Conservation (phyloP, 768 basidiomycete species). For the Gelatoporia subvermispora region DNA sequence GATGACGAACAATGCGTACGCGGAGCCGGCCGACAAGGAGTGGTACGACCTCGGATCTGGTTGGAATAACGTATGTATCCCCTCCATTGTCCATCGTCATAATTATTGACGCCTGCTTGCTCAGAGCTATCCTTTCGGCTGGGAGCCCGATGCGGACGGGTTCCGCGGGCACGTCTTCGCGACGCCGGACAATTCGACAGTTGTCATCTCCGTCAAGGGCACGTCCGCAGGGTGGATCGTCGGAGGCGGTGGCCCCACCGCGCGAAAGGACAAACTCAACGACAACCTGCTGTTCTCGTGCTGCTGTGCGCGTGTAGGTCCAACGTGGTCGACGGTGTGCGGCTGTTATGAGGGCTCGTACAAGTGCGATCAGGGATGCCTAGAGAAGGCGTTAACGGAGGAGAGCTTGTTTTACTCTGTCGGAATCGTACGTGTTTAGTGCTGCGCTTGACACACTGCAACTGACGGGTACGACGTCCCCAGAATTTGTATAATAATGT, state of each 20-base stretch:
- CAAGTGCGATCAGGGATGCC: slow-evolving; percentile 76
- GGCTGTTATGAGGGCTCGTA: slow-evolving; percentile 73
- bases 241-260: slow-evolving; percentile 77
- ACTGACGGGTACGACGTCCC: background rate
- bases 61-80: slow-evolving; percentile 54
- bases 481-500: slow-evolving; percentile 93
- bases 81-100: background rate
- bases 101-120: background rate
- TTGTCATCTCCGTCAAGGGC: slow-evolving; percentile 89
- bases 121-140: slow-evolving; percentile 76
- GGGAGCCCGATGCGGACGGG: slow-evolving; percentile 86
- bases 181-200: slow-evolving; percentile 76
- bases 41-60: slow-evolving; percentile 71
- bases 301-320: slow-evolving; percentile 93
- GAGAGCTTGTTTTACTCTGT: slow-evolving; percentile 87
- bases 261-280: slow-evolving; percentile 86
- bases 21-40: slow-evolving; percentile 36
- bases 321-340: slow-evolving; percentile 92
- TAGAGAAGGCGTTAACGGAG: slow-evolving; percentile 71
- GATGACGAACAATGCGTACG: slow-evolving; percentile 88
- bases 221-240: slow-evolving; percentile 71
- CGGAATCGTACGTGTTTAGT: slow-evolving; percentile 59
- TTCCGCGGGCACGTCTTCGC: slow-evolving; percentile 91
- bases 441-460: background rate
- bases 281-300: slow-evolving; percentile 96